Percentiles rank a stretch among this genome's conserved stretches.
These are phyloP conservation scores for Carex cristatella DNA, from an alignment of 176 grass and related monocot genomes.

Conservation along the genomic window DNA sequence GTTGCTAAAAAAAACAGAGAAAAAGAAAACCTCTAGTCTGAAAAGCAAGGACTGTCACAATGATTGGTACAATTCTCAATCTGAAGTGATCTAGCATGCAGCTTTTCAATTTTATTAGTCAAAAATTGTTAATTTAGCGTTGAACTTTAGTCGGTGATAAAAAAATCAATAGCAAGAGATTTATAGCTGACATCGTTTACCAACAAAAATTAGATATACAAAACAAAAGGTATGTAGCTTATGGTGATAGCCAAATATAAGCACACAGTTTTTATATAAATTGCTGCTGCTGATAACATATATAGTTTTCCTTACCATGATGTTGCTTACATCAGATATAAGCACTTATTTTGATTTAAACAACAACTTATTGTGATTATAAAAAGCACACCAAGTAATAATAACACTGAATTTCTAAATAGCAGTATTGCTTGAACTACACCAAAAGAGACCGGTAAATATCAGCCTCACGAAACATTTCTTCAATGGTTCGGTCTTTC, in stretches of 20 bases:
- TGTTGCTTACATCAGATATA: neutral
- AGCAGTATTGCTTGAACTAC: conserved; percentile 6
- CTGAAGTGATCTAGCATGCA: neutral
- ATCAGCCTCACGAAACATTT: conserved; percentile 64
- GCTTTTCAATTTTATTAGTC: neutral
- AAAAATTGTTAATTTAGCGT: neutral
- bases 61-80: neutral
- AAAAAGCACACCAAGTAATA: neutral
- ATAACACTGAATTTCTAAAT: neutral
- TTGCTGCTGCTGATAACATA: neutral
- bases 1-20: no score
- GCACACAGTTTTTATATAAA: neutral
- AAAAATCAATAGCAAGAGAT: neutral
- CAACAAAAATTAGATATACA: neutral
- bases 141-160: neutral
- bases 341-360: neutral
- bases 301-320: neutral
- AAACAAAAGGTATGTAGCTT: neutral
- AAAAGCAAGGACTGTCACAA: neutral
- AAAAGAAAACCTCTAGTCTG: neutral
- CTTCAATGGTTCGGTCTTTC: conserved; percentile 60
- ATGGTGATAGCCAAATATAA: neutral
- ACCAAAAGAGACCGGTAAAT: conserved; percentile 62
- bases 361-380: neutral
- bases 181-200: neutral